These are phyloP conservation scores for Chaetomium sp. DNA, from an alignment of 2,329 filamentous ascomycete species.

Conservation along the genomic window DNA sequence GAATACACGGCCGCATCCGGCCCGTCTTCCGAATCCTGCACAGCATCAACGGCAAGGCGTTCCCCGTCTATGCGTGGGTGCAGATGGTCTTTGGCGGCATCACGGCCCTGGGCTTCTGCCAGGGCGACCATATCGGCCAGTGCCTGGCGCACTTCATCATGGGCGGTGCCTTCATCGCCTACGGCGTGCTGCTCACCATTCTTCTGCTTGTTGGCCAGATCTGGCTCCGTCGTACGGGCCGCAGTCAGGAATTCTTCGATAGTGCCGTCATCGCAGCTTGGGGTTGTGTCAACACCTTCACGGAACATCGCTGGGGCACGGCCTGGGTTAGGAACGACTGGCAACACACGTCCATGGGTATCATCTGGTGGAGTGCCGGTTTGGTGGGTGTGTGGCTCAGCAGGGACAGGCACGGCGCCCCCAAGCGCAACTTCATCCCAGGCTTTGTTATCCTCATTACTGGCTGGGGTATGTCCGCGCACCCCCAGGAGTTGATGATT, in stretches of 20 bases:
- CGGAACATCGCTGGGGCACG: slow-evolving; percentile 88
- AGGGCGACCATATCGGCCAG: slow-evolving; percentile 83
- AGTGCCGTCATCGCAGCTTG: slow-evolving; percentile 84
- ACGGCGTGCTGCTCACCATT: slow-evolving; percentile 81
- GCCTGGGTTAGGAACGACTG: slow-evolving; percentile 90
- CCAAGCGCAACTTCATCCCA: slow-evolving; percentile 88
- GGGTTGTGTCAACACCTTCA: slow-evolving; percentile 98
- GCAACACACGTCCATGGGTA: slow-evolving; percentile 99
- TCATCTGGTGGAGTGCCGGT: slow-evolving; percentile 96
- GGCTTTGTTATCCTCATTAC: slow-evolving; percentile 87
- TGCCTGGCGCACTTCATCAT: slow-evolving; percentile 98
- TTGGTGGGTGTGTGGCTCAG: slow-evolving; percentile 90
- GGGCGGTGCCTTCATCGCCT: slow-evolving; percentile 93
- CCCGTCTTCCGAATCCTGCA: slow-evolving; percentile 66
- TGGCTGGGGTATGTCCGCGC: slow-evolving; percentile 90
- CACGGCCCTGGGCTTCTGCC: slow-evolving; percentile 85
- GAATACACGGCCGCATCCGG: slow-evolving; percentile 72
- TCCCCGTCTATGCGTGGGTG: slow-evolving; percentile 81
- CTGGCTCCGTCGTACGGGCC: slow-evolving; percentile 74
- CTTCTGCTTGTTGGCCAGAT: slow-evolving; percentile 80
- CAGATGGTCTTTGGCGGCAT: slow-evolving; percentile 98
- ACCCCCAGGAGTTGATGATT: slow-evolving; percentile 76
- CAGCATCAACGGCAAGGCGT: slow-evolving; percentile 74
- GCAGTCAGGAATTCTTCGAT: slow-evolving; percentile 96
- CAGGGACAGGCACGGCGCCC: slow-evolving; percentile 70